Conservation (phyloP, 2,329 filamentous ascomycete species). For the Trichoderma arundinaceum region DNA sequence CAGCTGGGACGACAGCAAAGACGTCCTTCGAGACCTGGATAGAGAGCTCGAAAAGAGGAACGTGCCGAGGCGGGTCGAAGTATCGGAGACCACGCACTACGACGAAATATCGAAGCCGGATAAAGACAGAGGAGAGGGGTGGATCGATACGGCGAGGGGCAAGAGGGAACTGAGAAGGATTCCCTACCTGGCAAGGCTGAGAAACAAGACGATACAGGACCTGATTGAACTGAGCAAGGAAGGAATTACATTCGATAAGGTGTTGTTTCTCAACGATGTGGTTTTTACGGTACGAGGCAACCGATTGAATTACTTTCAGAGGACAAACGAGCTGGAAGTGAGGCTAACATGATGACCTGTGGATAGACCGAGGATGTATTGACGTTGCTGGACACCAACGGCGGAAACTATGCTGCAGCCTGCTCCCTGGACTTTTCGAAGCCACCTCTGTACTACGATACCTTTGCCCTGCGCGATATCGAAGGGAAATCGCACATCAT, state of each 20-base stretch:
- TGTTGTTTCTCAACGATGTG: conserved; percentile 69
- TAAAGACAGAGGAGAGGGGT: conserved; percentile 61
- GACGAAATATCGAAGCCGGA: conserved; percentile 58
- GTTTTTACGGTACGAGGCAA: conserved; percentile 57
- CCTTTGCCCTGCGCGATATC: conserved; percentile 64
- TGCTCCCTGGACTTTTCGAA: conserved; percentile 66
- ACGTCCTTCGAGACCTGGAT: conserved; percentile 63
- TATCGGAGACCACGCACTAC: conserved; percentile 64
- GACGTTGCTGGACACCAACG: conserved; percentile 61
- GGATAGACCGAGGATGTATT: conserved; percentile 60
- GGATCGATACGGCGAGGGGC: conserved; percentile 64
- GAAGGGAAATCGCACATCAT: conserved; percentile 57
- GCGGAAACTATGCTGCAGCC: conserved; percentile 64
- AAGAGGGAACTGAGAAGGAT: conserved; percentile 67
- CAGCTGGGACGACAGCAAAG: conserved; percentile 71
- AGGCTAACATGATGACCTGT: conserved; percentile 3
- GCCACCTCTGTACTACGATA: conserved; percentile 63
- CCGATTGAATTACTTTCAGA: neutral
- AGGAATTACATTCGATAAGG: conserved; percentile 61
- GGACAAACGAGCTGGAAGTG: neutral
- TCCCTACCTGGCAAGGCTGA: conserved; percentile 67
- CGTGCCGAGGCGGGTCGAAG: conserved; percentile 60
- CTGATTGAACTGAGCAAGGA: conserved; percentile 56
- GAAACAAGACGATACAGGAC: conserved; percentile 68
- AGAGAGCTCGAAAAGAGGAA: conserved; percentile 55